These are phyloP conservation scores for Teratosphaeria nubilosa DNA, from an alignment of 2,329 filamentous ascomycete species.

Conservation along the genomic window DNA sequence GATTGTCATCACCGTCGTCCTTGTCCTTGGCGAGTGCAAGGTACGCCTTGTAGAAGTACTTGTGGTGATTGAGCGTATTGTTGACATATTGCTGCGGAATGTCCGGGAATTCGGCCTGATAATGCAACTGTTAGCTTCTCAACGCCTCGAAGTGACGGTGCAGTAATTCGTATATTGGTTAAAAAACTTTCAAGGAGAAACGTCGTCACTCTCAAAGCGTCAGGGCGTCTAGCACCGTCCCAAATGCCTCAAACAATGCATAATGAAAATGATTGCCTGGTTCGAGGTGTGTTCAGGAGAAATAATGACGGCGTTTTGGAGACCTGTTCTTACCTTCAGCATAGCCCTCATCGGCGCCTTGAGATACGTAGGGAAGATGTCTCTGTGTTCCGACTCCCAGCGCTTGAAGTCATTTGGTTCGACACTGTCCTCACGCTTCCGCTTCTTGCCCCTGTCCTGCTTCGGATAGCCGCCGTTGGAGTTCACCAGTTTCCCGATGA, in stretches of 20 bases:
- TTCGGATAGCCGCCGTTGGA: slow-evolving; percentile 19
- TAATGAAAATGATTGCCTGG: no score
- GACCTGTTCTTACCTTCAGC: slow-evolving; percentile 20
- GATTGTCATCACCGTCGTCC: slow-evolving; percentile 7
- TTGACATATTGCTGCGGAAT: slow-evolving; percentile 29
- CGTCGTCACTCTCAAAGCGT: no score
- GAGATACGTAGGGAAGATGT: slow-evolving; percentile 3
- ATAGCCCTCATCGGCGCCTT: slow-evolving; percentile 15
- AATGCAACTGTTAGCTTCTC: not conserved
- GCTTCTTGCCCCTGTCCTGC: slow-evolving; percentile 19
- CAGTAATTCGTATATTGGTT: no score
- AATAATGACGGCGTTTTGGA: not conserved
- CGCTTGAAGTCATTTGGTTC: slow-evolving; percentile 13
- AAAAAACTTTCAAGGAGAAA: no score
- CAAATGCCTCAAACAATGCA: no score
- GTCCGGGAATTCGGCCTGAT: slow-evolving; percentile 29
- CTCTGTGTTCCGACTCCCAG: slow-evolving; percentile 16
- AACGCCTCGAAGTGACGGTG: not conserved
- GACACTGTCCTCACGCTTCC: slow-evolving; percentile 19
- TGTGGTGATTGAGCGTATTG: slow-evolving; percentile 17
- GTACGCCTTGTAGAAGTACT: slow-evolving; percentile 31
- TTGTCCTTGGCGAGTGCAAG: slow-evolving; percentile 21
- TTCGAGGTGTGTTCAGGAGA: no score
- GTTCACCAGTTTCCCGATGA: slow-evolving; percentile 20
- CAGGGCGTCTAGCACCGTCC: no score